phyloP scores from a whole-genome alignment of 805 yeast species.

The Cyberlindnera sargentensis region DNA sequence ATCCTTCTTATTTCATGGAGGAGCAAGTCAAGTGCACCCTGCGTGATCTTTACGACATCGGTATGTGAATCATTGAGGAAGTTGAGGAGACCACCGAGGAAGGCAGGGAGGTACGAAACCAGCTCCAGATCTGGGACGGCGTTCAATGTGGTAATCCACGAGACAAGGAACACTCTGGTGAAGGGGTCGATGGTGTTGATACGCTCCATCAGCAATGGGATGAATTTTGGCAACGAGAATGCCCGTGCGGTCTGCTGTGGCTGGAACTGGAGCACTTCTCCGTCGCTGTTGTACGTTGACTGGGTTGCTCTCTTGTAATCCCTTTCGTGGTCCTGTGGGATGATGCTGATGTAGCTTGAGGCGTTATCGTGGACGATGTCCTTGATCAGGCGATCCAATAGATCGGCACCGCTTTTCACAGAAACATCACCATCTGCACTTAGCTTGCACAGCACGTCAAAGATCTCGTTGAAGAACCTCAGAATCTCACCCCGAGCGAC shows the following conservation, averaged over 20 bases:
- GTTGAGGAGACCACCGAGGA: conserved; percentile 74
- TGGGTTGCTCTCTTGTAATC: conserved; percentile 31
- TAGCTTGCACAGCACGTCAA: conserved; percentile 83
- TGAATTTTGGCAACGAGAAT: conserved; percentile 78
- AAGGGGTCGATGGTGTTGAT: conserved; percentile 90
- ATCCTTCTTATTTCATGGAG: conserved; percentile 75
- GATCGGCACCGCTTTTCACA: conserved; percentile 92
- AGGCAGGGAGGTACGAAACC: conserved; percentile 81
- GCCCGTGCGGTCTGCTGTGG: conserved; percentile 60
- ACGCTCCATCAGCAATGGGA: conserved; percentile 86
- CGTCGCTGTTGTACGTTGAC: conserved; percentile 44
- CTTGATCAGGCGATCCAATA: conserved; percentile 81
- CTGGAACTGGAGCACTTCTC: conserved; percentile 53
- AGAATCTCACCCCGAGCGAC: conserved; percentile 94
- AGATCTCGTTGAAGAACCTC: conserved; percentile 86
- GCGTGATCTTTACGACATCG: conserved; percentile 84
- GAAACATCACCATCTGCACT: conserved; percentile 88
- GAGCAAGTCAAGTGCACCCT: conserved; percentile 64
- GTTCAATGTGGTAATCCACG: conserved; percentile 90
- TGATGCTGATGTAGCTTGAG: conserved; percentile 72
- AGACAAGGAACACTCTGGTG: conserved; percentile 83
- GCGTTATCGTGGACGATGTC: conserved; percentile 96
- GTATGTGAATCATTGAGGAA: conserved; percentile 78
- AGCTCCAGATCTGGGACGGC: conserved; percentile 89
- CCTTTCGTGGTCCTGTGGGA: conserved; percentile 42